Percentiles rank a stretch among this genome's conserved stretches.
These are phyloP conservation scores for Coriaria nepalensis DNA, from an alignment of 306 rosid genomes.

Conservation along the genomic window DNA sequence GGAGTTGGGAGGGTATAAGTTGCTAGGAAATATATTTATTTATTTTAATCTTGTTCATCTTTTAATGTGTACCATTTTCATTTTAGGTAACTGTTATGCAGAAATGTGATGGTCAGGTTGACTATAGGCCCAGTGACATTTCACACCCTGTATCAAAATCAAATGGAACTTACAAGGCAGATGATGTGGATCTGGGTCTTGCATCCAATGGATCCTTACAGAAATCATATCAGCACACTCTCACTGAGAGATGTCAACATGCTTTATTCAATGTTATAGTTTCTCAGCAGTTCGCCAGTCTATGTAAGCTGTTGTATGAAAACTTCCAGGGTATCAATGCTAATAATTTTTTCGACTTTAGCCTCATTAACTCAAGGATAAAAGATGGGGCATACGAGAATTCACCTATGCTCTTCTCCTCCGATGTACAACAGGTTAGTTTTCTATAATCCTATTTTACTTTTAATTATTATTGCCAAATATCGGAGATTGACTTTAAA, in stretches of 20 bases:
- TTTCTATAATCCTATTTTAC: conserved; percentile 3
- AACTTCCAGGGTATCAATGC: conserved; percentile 63
- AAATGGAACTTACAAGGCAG: conserved; percentile 31
- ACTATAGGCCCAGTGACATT: conserved; percentile 23
- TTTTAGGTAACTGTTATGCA: conserved; percentile 26
- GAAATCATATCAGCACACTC: conserved; percentile 21
- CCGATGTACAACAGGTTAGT: conserved; percentile 77
- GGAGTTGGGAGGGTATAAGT: conserved; percentile 35
- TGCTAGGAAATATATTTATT: conserved; percentile 16
- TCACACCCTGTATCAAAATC: conserved; percentile 20
- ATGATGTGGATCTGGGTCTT: conserved; percentile 27
- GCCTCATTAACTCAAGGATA: conserved; percentile 56
- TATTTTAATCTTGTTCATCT: conserved; percentile 1
- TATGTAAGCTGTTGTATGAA: conserved; percentile 50
- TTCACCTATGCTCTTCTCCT: conserved; percentile 60
- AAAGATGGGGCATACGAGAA: conserved; percentile 56
- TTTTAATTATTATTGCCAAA: background rate
- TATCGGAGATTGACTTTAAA: background rate
- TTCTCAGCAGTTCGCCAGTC: conserved; percentile 54
- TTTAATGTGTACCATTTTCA: conserved; percentile 4
- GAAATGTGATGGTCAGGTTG: conserved; percentile 32
- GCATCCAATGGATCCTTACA: conserved; percentile 32
- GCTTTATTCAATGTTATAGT: conserved; percentile 39
- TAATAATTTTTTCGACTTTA: conserved; percentile 55
- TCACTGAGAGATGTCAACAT: conserved; percentile 41